These are phyloP conservation scores for Neoboletus subvelutipes DNA, from an alignment of 768 basidiomycete species.

Conservation along the genomic window DNA sequence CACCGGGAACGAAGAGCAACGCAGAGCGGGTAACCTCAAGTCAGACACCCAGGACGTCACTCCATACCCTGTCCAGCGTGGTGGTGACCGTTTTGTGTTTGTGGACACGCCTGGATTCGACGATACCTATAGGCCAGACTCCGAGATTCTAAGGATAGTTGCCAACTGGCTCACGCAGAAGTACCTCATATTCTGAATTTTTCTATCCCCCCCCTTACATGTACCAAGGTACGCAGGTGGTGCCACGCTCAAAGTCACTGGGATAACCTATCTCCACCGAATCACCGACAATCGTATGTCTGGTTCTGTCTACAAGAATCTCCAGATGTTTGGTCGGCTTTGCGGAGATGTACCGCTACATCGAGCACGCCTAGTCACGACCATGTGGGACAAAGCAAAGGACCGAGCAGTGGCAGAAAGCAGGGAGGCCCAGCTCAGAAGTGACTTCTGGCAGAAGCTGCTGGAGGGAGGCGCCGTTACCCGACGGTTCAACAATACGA, in stretches of 20 bases:
- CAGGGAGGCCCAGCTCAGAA: slow-evolving; percentile 25
- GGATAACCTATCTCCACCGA: slow-evolving; percentile 35
- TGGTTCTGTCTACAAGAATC: slow-evolving; percentile 30
- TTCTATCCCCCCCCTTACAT: background rate
- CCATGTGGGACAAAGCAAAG: slow-evolving; percentile 35
- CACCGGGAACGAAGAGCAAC: slow-evolving; percentile 1
- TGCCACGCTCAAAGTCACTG: slow-evolving; percentile 18
- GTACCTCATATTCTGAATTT: slow-evolving; percentile 1
- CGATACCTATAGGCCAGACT: slow-evolving; percentile 17
- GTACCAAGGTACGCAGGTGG: slow-evolving; percentile 9
- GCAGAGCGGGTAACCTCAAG: background rate
- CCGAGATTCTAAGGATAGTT: slow-evolving; percentile 8
- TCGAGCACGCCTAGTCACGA: slow-evolving; percentile 38
- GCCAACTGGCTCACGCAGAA: slow-evolving; percentile 21
- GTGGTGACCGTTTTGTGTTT: slow-evolving; percentile 9
- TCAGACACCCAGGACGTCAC: slow-evolving; percentile 14
- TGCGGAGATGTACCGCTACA: slow-evolving; percentile 33
- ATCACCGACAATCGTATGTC: slow-evolving; percentile 37
- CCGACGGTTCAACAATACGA: slow-evolving; percentile 1
- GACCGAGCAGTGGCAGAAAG: slow-evolving; percentile 8
- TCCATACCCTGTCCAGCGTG: background rate
- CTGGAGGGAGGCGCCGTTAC: background rate
- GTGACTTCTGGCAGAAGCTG: slow-evolving; percentile 25
- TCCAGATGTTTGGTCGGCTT: slow-evolving; percentile 34
- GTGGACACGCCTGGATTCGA: slow-evolving; percentile 25